Evolutionary conservation across 441 rosid species (phyloP), one percentile per base, ranked within the genome.

Genomic region (Capsella rubella): DNA sequence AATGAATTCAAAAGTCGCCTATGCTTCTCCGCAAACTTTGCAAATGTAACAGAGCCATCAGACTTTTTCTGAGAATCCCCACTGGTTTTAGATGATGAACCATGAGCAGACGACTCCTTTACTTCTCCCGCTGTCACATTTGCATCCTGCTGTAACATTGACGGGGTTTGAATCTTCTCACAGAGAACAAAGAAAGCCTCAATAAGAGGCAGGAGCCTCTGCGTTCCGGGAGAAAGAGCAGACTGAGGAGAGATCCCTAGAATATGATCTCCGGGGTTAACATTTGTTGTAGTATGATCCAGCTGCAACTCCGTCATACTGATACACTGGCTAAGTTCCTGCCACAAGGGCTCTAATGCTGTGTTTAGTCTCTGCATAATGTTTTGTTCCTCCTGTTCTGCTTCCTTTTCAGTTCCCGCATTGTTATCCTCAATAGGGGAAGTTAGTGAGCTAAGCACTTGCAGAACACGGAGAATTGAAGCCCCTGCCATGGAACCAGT

Each of bases 171-270:
- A 64, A 91, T 84, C 85, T 91, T 96, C 80, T 93, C 98, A 76
- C 97, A 93, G 81, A 93, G 82, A 46, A 96, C 97, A 84, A 96
- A 93, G 84, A 96, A 96, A 52, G 99, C 97, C 75, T 96, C 99
- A 56, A 96, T 89, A 69, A 89, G 93, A 65, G 99, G 97, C 72
- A 96, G 85, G 67, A 96, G 87, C 71, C 92, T 89, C 81, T 93
- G 98, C 58, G 97, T 89, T 72, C 97, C 99, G 6, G 97, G 89
- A 50, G 97, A 92, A 81, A 96, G 93, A 58, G 93, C 82, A 45
- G 97, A 81, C 3, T 87, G 82, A 64, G 88, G 79, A 64, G 95
- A 59, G 51, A 81, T 51, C 66, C 90, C 87, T 67, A 82, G 90
- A 67, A 77, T 82, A 67, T 87, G 90, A 62, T 89, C 97, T 55